Conservation (phyloP, 2,329 filamentous ascomycete genomes). For the Fusarium chlamydosporum region DNA sequence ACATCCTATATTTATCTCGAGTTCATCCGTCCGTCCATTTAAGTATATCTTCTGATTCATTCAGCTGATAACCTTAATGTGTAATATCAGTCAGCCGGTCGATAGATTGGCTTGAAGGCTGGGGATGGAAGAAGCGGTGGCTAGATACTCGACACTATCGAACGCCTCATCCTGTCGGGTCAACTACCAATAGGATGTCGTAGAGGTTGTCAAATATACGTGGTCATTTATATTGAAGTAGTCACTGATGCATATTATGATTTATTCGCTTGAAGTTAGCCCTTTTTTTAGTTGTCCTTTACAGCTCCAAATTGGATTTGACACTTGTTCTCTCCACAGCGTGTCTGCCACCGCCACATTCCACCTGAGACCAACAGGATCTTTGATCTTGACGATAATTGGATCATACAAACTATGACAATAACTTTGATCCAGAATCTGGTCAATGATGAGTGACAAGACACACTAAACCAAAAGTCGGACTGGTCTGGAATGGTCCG, state of each 20-base stretch:
- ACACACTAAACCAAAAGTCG: background rate
- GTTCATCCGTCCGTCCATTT: background rate
- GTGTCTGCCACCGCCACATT: background rate
- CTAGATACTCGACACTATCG: background rate
- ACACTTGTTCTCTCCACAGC: background rate
- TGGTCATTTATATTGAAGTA: too few relatives aligned
- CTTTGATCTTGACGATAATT: background rate
- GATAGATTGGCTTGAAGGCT: background rate
- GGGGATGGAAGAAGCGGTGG: background rate
- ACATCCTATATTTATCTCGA: background rate
- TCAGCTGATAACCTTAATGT: background rate
- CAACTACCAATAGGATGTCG: background rate
- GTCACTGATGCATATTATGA: too few relatives aligned
- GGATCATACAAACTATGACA: background rate
- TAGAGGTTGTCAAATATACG: too few relatives aligned
- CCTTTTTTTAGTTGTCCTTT: too few relatives aligned
- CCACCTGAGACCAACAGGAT: background rate
- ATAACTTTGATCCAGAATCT: background rate
- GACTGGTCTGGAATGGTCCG: conserved; percentile 1
- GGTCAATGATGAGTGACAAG: background rate
- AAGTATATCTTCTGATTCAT: background rate
- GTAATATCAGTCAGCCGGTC: background rate
- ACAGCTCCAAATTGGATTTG: background rate
- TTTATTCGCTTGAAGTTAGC: too few relatives aligned
- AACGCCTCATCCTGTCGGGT: background rate